These are phyloP conservation scores for Colletotrichum neosansevieriae DNA, from an alignment of 2,329 filamentous ascomycete species.

Conservation along the genomic window DNA sequence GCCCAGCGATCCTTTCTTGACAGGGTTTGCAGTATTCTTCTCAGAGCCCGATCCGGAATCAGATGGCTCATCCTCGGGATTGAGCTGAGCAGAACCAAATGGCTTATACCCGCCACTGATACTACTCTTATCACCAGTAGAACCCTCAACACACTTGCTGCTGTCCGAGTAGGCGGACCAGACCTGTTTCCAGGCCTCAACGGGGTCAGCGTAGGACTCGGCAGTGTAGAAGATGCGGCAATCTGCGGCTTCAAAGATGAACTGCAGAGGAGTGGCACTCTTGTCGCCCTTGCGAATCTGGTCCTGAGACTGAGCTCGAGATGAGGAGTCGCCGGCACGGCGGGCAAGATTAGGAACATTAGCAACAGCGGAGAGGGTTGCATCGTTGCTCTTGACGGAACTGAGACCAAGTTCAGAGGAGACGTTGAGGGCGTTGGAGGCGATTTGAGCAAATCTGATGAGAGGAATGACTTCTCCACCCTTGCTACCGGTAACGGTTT, in stretches of 20 bases:
- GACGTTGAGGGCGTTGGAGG: background rate
- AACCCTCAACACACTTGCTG: conserved; percentile 9
- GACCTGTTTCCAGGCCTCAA: conserved; percentile 7
- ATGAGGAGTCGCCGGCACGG: background rate
- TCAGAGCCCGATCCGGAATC: background rate
- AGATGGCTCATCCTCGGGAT: background rate
- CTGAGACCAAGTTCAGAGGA: background rate
- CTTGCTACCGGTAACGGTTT: conserved; percentile 5
- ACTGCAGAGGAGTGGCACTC: background rate
- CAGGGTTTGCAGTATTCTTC: background rate
- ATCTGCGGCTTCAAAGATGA: background rate
- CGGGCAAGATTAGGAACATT: background rate
- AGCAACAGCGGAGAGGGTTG: background rate
- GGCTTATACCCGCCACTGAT: conserved; percentile 5
- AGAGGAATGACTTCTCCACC: conserved; percentile 9
- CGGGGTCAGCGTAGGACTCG: background rate
- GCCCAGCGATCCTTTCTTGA: background rate
- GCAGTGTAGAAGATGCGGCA: conserved; percentile 14
- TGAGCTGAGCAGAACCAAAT: conserved; percentile 1
- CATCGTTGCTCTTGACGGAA: conserved; percentile 1
- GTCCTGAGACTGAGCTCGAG: conserved; percentile 2
- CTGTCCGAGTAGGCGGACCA: conserved; percentile 2
- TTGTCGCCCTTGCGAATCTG: conserved; percentile 9
- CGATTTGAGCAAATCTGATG: background rate
- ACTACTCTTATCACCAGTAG: conserved; percentile 1